Percentiles rank a stretch among this genome's conserved stretches.
These are phyloP conservation scores for Fusarium brachygibbosum DNA, from an alignment of 2,329 filamentous ascomycete species.

Conservation along the genomic window DNA sequence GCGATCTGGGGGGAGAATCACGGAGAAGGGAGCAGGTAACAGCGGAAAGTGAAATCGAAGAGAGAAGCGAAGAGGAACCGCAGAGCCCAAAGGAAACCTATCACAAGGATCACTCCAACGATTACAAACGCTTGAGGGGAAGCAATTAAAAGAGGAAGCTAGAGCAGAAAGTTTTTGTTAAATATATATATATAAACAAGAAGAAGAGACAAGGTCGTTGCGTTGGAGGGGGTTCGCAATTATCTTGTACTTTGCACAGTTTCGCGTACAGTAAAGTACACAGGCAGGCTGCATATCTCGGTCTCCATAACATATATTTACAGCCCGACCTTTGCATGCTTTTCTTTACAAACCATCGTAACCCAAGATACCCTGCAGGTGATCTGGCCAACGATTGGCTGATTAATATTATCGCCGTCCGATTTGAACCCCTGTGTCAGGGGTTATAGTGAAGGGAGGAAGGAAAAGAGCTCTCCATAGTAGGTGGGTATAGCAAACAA, in stretches of 20 bases:
- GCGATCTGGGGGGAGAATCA: constrained; percentile 4
- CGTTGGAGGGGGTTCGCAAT: constrained; percentile 17
- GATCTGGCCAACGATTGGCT: constrained; percentile 28
- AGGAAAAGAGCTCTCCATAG: background rate
- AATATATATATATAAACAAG: no score
- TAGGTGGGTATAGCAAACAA: no score
- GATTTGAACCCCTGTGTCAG: constrained; percentile 19
- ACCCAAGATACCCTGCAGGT: constrained; percentile 21
- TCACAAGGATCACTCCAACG: constrained; percentile 31
- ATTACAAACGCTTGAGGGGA: constrained; percentile 22
- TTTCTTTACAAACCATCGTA: constrained; percentile 30
- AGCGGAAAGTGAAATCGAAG: constrained; percentile 28
- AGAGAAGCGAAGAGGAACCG: constrained; percentile 25
- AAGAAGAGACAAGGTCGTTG: background rate
- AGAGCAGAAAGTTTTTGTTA: background rate
- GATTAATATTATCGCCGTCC: constrained; percentile 10
- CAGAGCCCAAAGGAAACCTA: constrained; percentile 33
- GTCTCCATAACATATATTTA: background rate
- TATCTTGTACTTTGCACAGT: constrained; percentile 26
- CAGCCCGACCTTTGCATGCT: background rate
- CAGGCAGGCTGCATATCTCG: background rate
- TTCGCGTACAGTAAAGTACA: constrained; percentile 20
- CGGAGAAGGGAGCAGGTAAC: background rate
- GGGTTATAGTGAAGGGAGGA: constrained; percentile 26
- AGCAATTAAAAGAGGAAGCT: constrained; percentile 23